Base-by-base conservation (phyloP, 2,329 filamentous ascomycete species). In the Metarhizium sp. region DNA sequence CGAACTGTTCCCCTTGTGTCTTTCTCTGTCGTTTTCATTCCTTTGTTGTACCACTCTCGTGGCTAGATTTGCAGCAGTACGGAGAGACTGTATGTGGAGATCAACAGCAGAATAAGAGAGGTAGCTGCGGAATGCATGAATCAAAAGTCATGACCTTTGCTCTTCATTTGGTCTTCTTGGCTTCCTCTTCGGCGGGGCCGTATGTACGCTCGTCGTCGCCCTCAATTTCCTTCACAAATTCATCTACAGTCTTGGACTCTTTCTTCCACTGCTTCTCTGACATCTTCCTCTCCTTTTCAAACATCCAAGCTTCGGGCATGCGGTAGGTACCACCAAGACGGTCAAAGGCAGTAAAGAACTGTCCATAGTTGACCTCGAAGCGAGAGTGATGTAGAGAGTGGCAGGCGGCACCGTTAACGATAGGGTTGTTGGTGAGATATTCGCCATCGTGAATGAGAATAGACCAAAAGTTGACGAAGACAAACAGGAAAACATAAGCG, bases 371-470 rank as follows among this genome's bases (percentile, higher is more conserved):
- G 78, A 73, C 70, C 59, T 71, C 70, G 59, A 73, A 73, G 55
- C 70, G 69, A 29, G 70, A 71, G 69, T 96, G 92, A 72, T 97
- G 92, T 2, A 74, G 68, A 5, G 72, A 73, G 79, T 96, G 92
- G 78, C 92, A 96, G 32, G 92, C 92, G 13, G 92, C 91, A 52
- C 92, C 92, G 69, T 97, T 97, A 73, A 96, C 84, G 62, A 96
- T 71, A n/a, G 90, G 87, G 65, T 87, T 90, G 73, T 96, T 88
- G 66, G 90, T 87, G 16, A 95, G 82, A 69, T 95, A 96, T 74
- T 97, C 92, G 65, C 92, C 92, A 65, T 97, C 92, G 71, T 97
- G 85, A 66, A 97, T 96, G 74, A 96, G 80, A 64, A 97, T 90
- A 43, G 92, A 95, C 92, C 92, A 97, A 72, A 96, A 83, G 74